Percentiles rank a stretch among this genome's conserved stretches.
Conservation (phyloP, 768 basidiomycete genomes). For the Lactarius hengduanensis region DNA sequence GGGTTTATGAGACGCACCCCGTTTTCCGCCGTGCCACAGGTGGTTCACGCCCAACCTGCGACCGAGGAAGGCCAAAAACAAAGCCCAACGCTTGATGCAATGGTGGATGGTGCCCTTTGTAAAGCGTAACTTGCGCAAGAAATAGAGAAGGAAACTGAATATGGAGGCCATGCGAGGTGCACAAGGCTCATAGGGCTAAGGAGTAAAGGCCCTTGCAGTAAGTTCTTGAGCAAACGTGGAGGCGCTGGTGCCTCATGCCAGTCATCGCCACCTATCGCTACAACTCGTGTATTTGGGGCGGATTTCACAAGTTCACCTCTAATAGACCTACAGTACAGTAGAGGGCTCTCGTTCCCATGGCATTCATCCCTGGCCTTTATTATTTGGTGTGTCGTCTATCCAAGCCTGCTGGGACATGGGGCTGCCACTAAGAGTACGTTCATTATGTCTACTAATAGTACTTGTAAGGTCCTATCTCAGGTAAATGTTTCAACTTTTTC, state of each 20-base stretch:
- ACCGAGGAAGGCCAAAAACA: constrained; percentile 5
- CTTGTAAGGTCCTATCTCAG: too few species aligned
- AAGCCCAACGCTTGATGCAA: not conserved
- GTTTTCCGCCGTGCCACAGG: not conserved
- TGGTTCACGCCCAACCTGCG: not conserved
- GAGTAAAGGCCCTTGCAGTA: not conserved
- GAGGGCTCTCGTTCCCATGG: not conserved
- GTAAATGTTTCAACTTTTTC: too few species aligned
- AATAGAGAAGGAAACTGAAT: constrained; percentile 7
- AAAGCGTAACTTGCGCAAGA: constrained; percentile 6
- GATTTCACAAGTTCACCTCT: not conserved
- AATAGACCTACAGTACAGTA: not conserved
- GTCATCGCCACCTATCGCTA: not conserved
- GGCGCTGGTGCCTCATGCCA: not conserved
- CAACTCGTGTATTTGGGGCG: not conserved
- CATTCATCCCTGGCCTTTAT: not conserved
- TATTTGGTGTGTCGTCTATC: not conserved
- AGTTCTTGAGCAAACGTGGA: not conserved
- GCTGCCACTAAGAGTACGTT: too few species aligned
- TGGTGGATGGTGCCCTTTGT: not conserved
- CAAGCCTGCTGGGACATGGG: too few species aligned
- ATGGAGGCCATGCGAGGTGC: constrained; percentile 6
- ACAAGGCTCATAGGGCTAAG: not conserved
- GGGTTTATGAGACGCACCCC: not conserved
- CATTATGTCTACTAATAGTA: too few species aligned